Evolutionary conservation across 2,329 filamentous ascomycete species (phyloP).

Genomic region (Nemania bipapillata): DNA sequence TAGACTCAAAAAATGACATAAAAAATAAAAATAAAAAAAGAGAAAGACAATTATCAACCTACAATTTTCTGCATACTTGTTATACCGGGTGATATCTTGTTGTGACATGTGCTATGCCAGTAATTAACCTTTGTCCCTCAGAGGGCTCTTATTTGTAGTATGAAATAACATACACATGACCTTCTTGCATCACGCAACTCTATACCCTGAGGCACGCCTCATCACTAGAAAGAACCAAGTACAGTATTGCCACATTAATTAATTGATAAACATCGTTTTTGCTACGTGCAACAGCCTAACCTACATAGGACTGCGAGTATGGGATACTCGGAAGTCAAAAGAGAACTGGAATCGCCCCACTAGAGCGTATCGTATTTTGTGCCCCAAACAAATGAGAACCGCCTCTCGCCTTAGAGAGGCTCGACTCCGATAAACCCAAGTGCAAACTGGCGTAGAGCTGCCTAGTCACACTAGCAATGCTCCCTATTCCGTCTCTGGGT

Average conservation of each 20-base stretch:
- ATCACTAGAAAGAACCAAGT: too few species aligned
- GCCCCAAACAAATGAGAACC: slow-evolving; percentile 7
- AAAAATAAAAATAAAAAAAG: too few species aligned
- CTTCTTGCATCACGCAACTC: neutral
- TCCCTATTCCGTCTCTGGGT: neutral
- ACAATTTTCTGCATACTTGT: neutral
- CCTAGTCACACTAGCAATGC: neutral
- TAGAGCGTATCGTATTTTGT: slow-evolving; percentile 6
- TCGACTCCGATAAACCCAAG: slow-evolving; percentile 2
- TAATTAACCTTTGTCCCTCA: too few species aligned
- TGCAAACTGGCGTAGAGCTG: slow-evolving; percentile 2
- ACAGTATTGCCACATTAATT: neutral
- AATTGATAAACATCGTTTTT: slow-evolving; percentile 5
- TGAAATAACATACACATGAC: neutral
- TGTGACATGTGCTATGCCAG: too few species aligned
- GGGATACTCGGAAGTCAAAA: neutral
- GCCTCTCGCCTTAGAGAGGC: neutral
- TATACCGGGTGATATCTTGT: neutral
- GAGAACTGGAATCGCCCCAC: neutral
- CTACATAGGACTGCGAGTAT: slow-evolving; percentile 9
- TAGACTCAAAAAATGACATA: neutral
- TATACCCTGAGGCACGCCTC: neutral
- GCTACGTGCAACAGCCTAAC: slow-evolving; percentile 3
- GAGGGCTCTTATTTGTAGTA: neutral
- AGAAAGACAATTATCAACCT: neutral